Evolutionary conservation across 345 rosid species (phyloP).

Genomic region (Citrus mangshanensis): DNA sequence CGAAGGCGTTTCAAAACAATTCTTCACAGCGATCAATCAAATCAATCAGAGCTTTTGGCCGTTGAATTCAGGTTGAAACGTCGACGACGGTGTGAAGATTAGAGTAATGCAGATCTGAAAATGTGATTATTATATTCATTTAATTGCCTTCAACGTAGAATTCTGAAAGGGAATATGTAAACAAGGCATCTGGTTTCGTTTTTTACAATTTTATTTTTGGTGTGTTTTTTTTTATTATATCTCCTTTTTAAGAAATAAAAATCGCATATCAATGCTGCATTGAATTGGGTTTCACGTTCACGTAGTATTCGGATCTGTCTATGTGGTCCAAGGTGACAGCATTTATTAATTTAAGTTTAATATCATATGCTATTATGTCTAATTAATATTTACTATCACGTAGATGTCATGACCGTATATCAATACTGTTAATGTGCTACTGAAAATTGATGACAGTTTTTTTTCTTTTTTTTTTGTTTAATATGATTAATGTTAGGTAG

Average conservation of each 20-base stretch:
- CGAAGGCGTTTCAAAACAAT: background rate
- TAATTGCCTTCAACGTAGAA: background rate
- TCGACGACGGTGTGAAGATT: background rate
- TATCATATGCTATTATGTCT: too few relatives aligned
- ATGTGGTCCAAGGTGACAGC: constrained; percentile 8
- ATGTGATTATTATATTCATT: background rate
- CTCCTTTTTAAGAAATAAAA: background rate
- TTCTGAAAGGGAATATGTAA: background rate
- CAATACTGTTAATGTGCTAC: too few relatives aligned
- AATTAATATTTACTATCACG: background rate
- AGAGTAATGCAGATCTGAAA: constrained; percentile 6
- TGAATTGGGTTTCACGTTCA: constrained; percentile 14
- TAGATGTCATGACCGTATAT: too few relatives aligned
- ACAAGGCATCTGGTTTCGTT: background rate
- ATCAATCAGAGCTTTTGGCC: background rate
- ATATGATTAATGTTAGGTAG: background rate
- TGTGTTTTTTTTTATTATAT: background rate
- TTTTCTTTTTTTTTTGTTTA: too few relatives aligned
- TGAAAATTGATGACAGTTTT: too few relatives aligned
- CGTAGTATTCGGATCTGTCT: constrained; percentile 16
- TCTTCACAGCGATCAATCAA: background rate
- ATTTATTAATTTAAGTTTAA: background rate
- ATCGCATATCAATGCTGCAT: background rate
- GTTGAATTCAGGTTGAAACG: background rate
- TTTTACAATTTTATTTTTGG: background rate